Conservation (phyloP, 73 alveolate genomes). For the Paramecium sexaurelia region DNA sequence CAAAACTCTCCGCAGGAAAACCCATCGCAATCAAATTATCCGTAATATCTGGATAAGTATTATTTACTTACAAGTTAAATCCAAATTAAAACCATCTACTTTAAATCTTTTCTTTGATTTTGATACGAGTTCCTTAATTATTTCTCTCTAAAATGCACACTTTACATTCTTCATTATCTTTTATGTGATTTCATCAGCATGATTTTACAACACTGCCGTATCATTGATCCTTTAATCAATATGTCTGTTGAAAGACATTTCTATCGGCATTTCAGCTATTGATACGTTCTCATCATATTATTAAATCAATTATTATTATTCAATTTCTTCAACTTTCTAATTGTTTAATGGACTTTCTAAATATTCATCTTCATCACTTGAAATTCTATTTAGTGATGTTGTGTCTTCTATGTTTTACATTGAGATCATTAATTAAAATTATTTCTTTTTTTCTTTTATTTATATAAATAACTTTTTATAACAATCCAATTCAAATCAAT, state of each 20-base stretch:
- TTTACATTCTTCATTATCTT: background rate
- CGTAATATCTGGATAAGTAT: conserved; percentile 69
- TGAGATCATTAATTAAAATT: background rate
- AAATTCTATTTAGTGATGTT: background rate
- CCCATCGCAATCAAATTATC: conserved; percentile 90
- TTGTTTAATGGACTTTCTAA: background rate
- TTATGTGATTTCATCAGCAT: background rate
- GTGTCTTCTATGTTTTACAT: background rate
- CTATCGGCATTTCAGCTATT: background rate
- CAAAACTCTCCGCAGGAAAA: conserved; percentile 84
- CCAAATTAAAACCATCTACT: conserved; percentile 80
- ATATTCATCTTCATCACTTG: background rate
- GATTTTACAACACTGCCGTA: background rate
- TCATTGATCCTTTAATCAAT: background rate
- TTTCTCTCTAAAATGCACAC: background rate
- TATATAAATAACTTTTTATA: background rate
- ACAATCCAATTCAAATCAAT: background rate
- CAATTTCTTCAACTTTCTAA: background rate
- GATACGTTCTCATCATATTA: background rate
- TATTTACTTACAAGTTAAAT: conserved; percentile 73
- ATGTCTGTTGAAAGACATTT: background rate
- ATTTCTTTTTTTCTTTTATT: background rate
- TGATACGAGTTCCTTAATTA: conserved; percentile 65
- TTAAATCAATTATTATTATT: background rate
- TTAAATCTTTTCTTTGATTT: conserved; percentile 69